A percentile compares a stretch with the other conserved stretches of the same genome.
Evolutionary conservation across 2,329 filamentous ascomycete genomes (phyloP).

Genomic region (Claviceps sp.): DNA sequence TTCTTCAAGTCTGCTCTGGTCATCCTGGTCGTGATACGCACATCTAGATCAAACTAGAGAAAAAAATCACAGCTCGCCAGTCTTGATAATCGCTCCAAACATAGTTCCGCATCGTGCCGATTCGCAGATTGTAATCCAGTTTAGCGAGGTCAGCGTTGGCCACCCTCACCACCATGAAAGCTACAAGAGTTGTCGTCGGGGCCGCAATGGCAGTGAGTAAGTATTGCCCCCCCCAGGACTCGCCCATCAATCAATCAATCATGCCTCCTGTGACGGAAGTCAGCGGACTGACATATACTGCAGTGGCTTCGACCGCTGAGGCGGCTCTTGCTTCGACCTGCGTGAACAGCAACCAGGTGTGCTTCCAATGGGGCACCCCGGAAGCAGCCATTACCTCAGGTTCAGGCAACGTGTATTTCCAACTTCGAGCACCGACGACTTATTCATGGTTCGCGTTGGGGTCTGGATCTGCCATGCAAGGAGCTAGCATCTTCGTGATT

Average conservation of each 20-base stretch:
- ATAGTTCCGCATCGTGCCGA: not conserved
- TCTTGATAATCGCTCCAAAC: not conserved
- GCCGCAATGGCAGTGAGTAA: slow-evolving; percentile 1
- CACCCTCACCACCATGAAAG: not conserved
- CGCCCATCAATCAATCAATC: not conserved
- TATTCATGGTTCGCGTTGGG: slow-evolving; percentile 47
- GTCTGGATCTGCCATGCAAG: slow-evolving; percentile 40
- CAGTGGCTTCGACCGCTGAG: not conserved
- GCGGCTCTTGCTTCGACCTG: slow-evolving; percentile 1
- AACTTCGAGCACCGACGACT: slow-evolving; percentile 38
- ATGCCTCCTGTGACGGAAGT: not conserved
- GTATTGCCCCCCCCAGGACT: not conserved
- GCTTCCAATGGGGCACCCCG: slow-evolving; percentile 44
- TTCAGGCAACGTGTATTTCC: slow-evolving; percentile 41
- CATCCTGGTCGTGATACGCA: too few relatives aligned
- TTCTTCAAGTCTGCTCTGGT: too few relatives aligned
- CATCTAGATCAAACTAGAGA: too few relatives aligned
- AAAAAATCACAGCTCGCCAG: too few relatives aligned
- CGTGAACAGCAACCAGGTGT: slow-evolving; percentile 19
- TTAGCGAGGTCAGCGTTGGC: not conserved
- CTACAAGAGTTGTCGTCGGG: not conserved
- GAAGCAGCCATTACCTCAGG: slow-evolving; percentile 30
- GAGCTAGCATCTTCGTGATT: slow-evolving; percentile 48
- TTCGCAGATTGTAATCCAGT: not conserved
- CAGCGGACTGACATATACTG: not conserved